Evolutionary conservation across 768 basidiomycete species (phyloP).

Genomic region (Hygrophoropsis aurantiaca): DNA sequence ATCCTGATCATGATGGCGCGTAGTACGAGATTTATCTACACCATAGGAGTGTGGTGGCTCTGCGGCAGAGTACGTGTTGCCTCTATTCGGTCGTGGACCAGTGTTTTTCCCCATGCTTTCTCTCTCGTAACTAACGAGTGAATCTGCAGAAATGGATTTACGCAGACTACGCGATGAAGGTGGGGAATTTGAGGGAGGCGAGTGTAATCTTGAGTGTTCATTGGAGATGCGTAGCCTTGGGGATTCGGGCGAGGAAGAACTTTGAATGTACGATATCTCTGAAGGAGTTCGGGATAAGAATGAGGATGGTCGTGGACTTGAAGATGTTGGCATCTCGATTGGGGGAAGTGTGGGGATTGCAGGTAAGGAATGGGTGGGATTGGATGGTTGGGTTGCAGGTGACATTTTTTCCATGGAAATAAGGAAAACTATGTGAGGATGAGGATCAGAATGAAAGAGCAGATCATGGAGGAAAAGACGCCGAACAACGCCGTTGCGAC

Average conservation of each 20-base stretch:
- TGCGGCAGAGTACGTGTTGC: constrained; percentile 33
- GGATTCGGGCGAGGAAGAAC: constrained; percentile 19
- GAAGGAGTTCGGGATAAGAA: constrained; percentile 4
- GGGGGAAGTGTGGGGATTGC: constrained; percentile 45
- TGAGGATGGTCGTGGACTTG: constrained; percentile 27
- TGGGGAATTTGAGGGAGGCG: constrained; percentile 25
- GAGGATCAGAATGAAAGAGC: too few relatives aligned
- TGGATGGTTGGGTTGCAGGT: constrained; percentile 9
- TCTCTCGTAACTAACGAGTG: constrained; percentile 54
- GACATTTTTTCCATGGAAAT: too few relatives aligned
- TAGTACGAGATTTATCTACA: constrained; percentile 23
- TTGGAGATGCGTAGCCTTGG: constrained; percentile 23
- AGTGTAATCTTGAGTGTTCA: constrained; percentile 17
- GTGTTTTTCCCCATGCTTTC: constrained; percentile 30
- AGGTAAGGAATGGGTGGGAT: constrained; percentile 26
- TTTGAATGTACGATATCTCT: constrained; percentile 17
- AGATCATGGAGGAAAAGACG: too few relatives aligned
- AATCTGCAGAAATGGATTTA: constrained; percentile 79
- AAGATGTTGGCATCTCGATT: constrained; percentile 38
- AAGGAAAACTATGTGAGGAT: too few relatives aligned
- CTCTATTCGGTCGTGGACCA: constrained; percentile 38
- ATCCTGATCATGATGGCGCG: constrained; percentile 25
- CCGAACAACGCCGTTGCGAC: too few relatives aligned
- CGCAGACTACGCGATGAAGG: constrained; percentile 47
- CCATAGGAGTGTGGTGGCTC: constrained; percentile 34